phyloP scores from a whole-genome alignment of 225 moss, liverwort and hornwort species.

The Ulota crispa region DNA sequence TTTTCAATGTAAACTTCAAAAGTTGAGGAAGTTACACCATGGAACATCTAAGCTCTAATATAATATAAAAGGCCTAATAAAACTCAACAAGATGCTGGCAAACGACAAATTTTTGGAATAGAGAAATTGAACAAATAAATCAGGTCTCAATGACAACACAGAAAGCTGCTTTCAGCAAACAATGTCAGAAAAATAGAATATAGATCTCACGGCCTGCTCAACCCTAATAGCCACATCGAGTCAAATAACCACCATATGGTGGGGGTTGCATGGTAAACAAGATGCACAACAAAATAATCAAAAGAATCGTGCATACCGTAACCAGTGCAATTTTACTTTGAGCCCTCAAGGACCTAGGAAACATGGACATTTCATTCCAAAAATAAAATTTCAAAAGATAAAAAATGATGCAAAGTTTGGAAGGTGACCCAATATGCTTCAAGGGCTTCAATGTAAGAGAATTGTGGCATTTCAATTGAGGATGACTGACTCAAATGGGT shows the following conservation, averaged over 20 bases:
- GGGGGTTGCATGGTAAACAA: slow-evolving; percentile 12
- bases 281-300: not conserved
- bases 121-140: not conserved
- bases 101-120: not conserved
- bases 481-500: not conserved
- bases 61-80: not conserved
- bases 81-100: not conserved
- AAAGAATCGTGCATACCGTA: not conserved
- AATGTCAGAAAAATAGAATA: not conserved
- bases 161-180: not conserved
- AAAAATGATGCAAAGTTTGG: not conserved
- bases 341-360: not conserved
- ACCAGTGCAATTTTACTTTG: not conserved
- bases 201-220: slow-evolving; percentile 4
- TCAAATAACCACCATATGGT: not conserved
- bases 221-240: not conserved
- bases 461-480: not conserved
- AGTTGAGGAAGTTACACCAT: not conserved
- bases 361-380: slow-evolving; percentile 5
- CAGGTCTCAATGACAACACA: not conserved
- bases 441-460: not conserved
- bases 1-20: not conserved
- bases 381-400: not conserved
- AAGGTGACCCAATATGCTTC: slow-evolving; percentile 2
- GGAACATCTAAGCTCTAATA: not conserved